Percentiles rank a stretch among this genome's conserved stretches.
phyloP scores from a whole-genome alignment of 352 stramenopile genomes.

The Pythium rishiriense region DNA sequence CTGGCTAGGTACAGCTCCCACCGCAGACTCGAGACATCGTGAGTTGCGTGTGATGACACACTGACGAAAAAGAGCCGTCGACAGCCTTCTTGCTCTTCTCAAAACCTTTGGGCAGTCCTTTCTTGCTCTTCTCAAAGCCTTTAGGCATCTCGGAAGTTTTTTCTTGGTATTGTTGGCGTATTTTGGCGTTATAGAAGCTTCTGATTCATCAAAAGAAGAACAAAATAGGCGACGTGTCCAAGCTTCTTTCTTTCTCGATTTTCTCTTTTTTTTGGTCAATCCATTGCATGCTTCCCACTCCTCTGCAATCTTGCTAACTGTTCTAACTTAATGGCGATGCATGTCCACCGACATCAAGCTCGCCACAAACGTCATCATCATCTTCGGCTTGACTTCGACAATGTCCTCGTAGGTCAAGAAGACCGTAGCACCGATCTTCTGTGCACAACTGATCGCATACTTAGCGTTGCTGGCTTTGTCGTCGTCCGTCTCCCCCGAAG shows the following conservation, averaged over 20 bases:
- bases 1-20: too few species aligned
- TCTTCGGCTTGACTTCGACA: conserved; percentile 92
- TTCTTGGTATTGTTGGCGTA: too few species aligned
- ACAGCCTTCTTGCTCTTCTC: too few species aligned
- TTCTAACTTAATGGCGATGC: conserved; percentile 40
- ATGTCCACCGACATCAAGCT: conserved; percentile 85
- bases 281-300: too few species aligned
- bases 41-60: too few species aligned
- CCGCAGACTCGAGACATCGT: too few species aligned
- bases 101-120: too few species aligned
- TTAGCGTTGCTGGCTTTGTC: conserved; percentile 91
- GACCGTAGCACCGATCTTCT: conserved; percentile 92
- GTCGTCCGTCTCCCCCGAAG: conserved; percentile 56
- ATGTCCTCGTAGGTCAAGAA: conserved; percentile 95
- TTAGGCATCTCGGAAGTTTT: too few species aligned
- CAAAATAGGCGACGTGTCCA: background rate
- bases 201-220: too few species aligned
- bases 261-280: background rate
- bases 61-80: too few species aligned
- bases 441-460: conserved; percentile 91
- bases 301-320: background rate
- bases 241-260: background rate
- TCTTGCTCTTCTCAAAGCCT: too few species aligned
- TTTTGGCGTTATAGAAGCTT: too few species aligned
- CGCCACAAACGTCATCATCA: conserved; percentile 91